Conservation (phyloP, 2,329 filamentous ascomycete species). For the Calonectria pteridis region DNA sequence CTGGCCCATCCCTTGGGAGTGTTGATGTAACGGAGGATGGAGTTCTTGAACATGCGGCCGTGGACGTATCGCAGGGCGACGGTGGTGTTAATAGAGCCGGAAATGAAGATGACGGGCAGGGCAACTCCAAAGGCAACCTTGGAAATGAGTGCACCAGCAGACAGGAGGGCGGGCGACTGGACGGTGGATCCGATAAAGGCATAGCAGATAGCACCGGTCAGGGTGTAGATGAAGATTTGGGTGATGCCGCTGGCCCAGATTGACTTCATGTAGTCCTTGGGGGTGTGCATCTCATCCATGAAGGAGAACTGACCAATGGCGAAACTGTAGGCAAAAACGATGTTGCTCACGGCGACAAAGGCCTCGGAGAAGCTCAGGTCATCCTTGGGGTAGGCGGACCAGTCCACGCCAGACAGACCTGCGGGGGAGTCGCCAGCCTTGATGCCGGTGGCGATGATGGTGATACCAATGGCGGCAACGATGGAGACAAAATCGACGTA, state of each 20-base stretch:
- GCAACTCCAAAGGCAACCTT: slow-evolving; percentile 28
- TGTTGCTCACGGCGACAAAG: slow-evolving; percentile 30
- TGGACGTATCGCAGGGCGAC: slow-evolving; percentile 29
- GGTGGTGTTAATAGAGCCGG: slow-evolving; percentile 27
- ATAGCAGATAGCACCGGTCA: slow-evolving; percentile 27
- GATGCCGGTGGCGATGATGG: slow-evolving; percentile 26
- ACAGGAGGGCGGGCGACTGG: slow-evolving; percentile 25
- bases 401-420: slow-evolving; percentile 22
- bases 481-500: slow-evolving; percentile 30
- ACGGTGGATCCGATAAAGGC: slow-evolving; percentile 28
- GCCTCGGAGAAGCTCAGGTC: slow-evolving; percentile 24
- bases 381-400: slow-evolving; percentile 26
- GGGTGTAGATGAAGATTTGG: slow-evolving; percentile 29
- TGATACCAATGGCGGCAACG: slow-evolving; percentile 24
- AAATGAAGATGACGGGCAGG: slow-evolving; percentile 28
- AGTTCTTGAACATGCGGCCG: slow-evolving; percentile 26
- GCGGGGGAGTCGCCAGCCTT: slow-evolving; percentile 1
- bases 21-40: slow-evolving; percentile 30
- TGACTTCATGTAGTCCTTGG: slow-evolving; percentile 29
- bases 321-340: slow-evolving; percentile 29
- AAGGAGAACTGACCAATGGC: slow-evolving; percentile 30
- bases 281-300: slow-evolving; percentile 31
- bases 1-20: slow-evolving; percentile 25
- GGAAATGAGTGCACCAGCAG: slow-evolving; percentile 19
- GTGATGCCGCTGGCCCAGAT: slow-evolving; percentile 26